Evolutionary conservation across 2,329 filamentous ascomycete genomes (phyloP).

Genomic region (Pseudocercospora fuligena): DNA sequence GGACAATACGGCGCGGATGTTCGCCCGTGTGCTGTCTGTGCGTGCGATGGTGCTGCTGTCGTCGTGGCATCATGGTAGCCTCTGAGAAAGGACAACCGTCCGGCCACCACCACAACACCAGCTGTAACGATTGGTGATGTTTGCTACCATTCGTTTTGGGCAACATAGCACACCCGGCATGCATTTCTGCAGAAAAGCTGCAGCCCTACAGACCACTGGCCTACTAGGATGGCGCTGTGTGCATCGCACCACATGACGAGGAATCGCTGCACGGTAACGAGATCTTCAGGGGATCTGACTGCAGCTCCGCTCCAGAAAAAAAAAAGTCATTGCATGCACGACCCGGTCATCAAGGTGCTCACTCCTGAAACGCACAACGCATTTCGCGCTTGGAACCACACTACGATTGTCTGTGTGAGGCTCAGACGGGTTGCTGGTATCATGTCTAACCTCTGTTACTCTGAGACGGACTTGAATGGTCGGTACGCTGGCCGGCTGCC

Average conservation of each 20-base stretch:
- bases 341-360: slow-evolving; percentile 4
- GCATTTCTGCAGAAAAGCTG: background rate
- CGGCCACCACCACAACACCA: background rate
- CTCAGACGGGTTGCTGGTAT: background rate
- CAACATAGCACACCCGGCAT: background rate
- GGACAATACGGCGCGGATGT: background rate
- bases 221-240: background rate
- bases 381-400: background rate
- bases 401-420: background rate
- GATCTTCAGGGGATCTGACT: slow-evolving; percentile 3
- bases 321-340: background rate
- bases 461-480: background rate
- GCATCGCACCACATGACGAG: background rate
- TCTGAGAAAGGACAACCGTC: background rate
- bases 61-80: background rate
- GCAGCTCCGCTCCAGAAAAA: background rate
- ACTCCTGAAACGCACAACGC: background rate
- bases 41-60: background rate
- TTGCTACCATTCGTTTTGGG: background rate
- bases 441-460: background rate
- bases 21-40: background rate
- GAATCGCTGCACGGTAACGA: background rate
- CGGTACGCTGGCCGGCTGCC: background rate
- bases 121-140: background rate
- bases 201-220: background rate